A percentile compares a stretch with the other conserved stretches of the same genome.
Evolutionary conservation across 139 green algal genomes (phyloP).

Genomic region (Chlorella sp.): DNA sequence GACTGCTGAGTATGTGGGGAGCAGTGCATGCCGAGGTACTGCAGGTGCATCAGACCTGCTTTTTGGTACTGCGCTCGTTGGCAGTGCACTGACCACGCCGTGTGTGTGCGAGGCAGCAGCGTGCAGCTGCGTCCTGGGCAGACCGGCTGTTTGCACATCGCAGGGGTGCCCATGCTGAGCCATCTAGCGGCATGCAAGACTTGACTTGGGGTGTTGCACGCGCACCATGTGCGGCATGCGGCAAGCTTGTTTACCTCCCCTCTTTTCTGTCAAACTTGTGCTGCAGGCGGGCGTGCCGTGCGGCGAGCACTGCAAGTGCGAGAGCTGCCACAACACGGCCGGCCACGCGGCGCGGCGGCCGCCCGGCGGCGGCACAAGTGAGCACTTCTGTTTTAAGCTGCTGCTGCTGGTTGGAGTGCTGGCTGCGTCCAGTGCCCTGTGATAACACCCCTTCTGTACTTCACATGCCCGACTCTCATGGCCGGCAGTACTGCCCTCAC

Average conservation of each 20-base stretch:
- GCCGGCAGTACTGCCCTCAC: background rate
- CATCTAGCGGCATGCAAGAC: background rate
- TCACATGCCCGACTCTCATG: background rate
- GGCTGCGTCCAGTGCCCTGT: background rate
- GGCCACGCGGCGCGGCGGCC: background rate
- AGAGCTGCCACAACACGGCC: slow-evolving; percentile 71
- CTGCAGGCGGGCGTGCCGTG: slow-evolving; percentile 83
- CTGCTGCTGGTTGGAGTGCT: background rate
- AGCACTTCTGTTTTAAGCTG: background rate
- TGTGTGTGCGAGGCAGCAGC: no score
- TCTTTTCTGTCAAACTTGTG: background rate
- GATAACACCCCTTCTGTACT: background rate
- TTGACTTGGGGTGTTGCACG: no score
- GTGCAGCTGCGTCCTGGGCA: background rate
- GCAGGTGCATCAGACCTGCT: no score
- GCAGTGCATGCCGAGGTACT: no score
- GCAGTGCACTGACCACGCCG: no score
- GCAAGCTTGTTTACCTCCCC: background rate
- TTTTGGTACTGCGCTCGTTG: no score
- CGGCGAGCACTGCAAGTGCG: slow-evolving; percentile 88
- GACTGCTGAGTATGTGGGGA: no score
- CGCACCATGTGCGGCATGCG: no score
- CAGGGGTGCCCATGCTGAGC: background rate
- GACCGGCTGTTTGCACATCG: background rate
- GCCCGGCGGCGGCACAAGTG: slow-evolving; percentile 18